A percentile compares a stretch with the other conserved stretches of the same genome.
These are phyloP conservation scores for Setaria viridis DNA, from an alignment of 202 grass and related monocot genomes.

Conservation along the genomic window DNA sequence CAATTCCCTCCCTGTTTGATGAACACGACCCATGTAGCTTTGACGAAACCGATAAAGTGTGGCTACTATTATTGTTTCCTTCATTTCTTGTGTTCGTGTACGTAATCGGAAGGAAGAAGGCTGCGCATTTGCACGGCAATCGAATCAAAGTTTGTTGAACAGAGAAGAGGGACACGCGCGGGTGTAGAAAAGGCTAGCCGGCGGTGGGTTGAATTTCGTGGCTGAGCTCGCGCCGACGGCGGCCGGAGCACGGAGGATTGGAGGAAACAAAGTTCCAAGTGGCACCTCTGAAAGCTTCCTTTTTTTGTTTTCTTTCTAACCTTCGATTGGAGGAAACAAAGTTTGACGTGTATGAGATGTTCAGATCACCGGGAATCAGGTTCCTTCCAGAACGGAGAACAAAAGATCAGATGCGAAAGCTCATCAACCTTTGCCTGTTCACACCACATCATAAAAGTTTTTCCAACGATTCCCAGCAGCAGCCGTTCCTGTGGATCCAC, in stretches of 20 bases:
- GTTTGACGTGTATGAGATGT: background rate
- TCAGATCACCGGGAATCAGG: slow-evolving; percentile 28
- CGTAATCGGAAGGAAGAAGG: background rate
- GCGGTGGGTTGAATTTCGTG: background rate
- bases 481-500: background rate
- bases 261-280: slow-evolving; percentile 10
- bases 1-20: background rate
- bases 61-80: background rate
- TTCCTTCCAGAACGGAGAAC: slow-evolving; percentile 17
- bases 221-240: slow-evolving; percentile 16
- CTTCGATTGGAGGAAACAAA: background rate
- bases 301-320: background rate
- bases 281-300: background rate
- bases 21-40: background rate
- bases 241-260: background rate
- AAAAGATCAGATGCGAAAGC: slow-evolving; percentile 11
- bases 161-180: background rate
- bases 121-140: background rate
- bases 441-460: background rate
- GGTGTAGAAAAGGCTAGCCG: background rate
- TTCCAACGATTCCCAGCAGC: slow-evolving; percentile 38
- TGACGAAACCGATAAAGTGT: background rate
- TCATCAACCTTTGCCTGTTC: background rate
- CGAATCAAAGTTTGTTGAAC: slow-evolving; percentile 12
- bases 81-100: background rate